Evolutionary conservation across 495 filamentous ascomycete genomes (phyloP).

Genomic region (Parathielavia appendiculata): DNA sequence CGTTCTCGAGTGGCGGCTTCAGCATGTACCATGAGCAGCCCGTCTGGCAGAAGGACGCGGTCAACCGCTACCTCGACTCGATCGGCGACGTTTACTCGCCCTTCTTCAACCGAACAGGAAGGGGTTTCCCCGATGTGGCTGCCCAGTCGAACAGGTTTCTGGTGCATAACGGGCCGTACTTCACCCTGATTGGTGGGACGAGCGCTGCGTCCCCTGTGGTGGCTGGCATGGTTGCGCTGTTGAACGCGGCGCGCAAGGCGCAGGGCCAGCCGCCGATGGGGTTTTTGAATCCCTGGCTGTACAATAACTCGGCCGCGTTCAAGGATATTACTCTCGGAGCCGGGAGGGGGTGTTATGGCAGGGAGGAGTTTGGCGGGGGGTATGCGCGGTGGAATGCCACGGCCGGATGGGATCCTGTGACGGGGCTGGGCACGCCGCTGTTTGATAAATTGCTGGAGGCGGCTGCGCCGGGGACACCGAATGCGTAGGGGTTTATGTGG

Average conservation of each 20-base stretch:
- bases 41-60: constrained; percentile 53
- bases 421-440: constrained; percentile 40
- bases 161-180: constrained; percentile 12
- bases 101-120: constrained; percentile 52
- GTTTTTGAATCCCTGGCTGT: constrained; percentile 74
- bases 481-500: neutral
- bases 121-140: constrained; percentile 69
- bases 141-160: constrained; percentile 44
- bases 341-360: neutral
- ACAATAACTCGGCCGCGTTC: constrained; percentile 32
- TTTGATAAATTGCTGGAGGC: constrained; percentile 26
- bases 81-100: constrained; percentile 21
- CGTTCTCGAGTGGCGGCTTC: constrained; percentile 53
- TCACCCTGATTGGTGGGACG: constrained; percentile 48
- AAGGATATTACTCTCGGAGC: neutral
- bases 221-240: constrained; percentile 56
- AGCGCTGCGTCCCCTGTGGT: constrained; percentile 61
- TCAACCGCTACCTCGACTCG: constrained; percentile 43
- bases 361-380: constrained; percentile 14
- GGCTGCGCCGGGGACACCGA: constrained; percentile 24
- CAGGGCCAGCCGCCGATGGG: constrained; percentile 55
- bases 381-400: constrained; percentile 55
- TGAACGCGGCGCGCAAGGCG: constrained; percentile 62
- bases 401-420: constrained; percentile 46
- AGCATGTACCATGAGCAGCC: constrained; percentile 60